A percentile compares a stretch with the other conserved stretches of the same genome.
phyloP scores from a whole-genome alignment of 768 basidiomycete genomes.

The Candolleomyces efflorescens region DNA sequence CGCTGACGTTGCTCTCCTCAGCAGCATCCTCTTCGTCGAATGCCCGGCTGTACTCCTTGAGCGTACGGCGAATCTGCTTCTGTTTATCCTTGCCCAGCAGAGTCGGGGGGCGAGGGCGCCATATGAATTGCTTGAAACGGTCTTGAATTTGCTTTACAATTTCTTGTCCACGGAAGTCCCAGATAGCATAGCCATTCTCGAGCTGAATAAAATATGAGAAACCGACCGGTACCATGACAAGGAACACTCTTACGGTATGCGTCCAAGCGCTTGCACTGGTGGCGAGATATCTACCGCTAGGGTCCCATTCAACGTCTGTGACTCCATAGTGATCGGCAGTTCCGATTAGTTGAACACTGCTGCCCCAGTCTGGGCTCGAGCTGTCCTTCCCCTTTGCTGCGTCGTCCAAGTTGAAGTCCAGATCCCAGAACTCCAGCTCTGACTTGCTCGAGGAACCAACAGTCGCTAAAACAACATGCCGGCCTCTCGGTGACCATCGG shows the following conservation, averaged over 20 bases:
- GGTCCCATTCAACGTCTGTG: constrained; percentile 98
- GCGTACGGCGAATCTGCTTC: constrained; percentile 78
- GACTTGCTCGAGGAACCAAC: constrained; percentile 94
- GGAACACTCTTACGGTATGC: constrained; percentile 58
- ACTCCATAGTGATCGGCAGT: constrained; percentile 94
- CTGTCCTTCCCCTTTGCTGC: constrained; percentile 40
- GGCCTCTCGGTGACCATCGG: constrained; percentile 94
- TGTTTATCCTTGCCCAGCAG: constrained; percentile 87
- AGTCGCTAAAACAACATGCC: constrained; percentile 93
- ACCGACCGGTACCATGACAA: neutral
- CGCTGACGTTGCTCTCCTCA: constrained; percentile 91
- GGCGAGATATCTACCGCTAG: constrained; percentile 88
- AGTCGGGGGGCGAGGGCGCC: constrained; percentile 93
- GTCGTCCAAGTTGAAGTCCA: constrained; percentile 81
- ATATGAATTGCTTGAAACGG: constrained; percentile 98
- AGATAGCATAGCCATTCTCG: constrained; percentile 93
- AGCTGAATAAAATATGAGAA: constrained; percentile 47
- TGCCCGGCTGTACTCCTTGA: constrained; percentile 83
- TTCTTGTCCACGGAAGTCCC: constrained; percentile 98
- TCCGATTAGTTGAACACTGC: constrained; percentile 79
- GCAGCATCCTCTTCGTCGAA: constrained; percentile 98
- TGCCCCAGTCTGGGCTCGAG: constrained; percentile 74
- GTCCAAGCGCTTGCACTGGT: constrained; percentile 96
- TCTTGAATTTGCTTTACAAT: constrained; percentile 86
- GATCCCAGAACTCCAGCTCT: constrained; percentile 98